phyloP scores from a whole-genome alignment of 2,329 filamentous ascomycete genomes.

The Pleomassaria siparia region DNA sequence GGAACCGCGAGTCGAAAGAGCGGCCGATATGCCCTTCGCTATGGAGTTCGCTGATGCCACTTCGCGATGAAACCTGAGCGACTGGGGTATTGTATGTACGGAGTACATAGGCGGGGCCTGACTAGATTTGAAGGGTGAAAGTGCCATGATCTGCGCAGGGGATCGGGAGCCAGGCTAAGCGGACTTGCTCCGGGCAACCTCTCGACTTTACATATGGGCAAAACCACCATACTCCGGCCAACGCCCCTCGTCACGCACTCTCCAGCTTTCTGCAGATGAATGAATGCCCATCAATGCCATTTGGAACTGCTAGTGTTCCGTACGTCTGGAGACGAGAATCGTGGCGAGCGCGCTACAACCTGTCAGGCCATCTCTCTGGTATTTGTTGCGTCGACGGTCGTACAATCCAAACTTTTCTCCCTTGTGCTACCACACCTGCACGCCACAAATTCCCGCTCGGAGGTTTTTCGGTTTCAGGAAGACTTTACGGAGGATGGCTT shows the following conservation, averaged over 20 bases:
- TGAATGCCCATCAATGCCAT: constrained; percentile 14
- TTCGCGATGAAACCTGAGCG: constrained; percentile 26
- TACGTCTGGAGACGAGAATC: constrained; percentile 27
- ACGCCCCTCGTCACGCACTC: constrained; percentile 17
- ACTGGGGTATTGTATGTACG: constrained; percentile 13
- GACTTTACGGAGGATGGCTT: constrained; percentile 7
- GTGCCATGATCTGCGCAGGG: constrained; percentile 18
- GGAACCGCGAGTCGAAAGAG: constrained; percentile 6
- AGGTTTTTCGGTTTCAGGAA: constrained; percentile 17
- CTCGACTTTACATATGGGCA: constrained; percentile 5
- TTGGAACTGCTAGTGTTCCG: constrained; percentile 15
- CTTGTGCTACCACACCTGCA: constrained; percentile 20
- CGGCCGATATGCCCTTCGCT: constrained; percentile 5
- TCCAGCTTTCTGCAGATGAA: constrained; percentile 11
- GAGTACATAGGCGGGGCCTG: too few species aligned
- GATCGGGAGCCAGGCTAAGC: constrained; percentile 18
- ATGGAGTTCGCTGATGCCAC: constrained; percentile 26
- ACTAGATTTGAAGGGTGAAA: constrained; percentile 14
- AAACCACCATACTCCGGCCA: constrained; percentile 10
- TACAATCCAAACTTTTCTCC: constrained; percentile 11
- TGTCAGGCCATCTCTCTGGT: constrained; percentile 22
- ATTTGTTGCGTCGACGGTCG: constrained; percentile 12
- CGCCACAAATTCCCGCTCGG: constrained; percentile 19
- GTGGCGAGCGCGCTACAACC: constrained; percentile 17
- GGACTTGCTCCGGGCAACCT: constrained; percentile 8